A percentile compares a stretch with the other conserved stretches of the same genome.
Conservation (phyloP, 2,329 filamentous ascomycete species). For the Diaporthe sp. region DNA sequence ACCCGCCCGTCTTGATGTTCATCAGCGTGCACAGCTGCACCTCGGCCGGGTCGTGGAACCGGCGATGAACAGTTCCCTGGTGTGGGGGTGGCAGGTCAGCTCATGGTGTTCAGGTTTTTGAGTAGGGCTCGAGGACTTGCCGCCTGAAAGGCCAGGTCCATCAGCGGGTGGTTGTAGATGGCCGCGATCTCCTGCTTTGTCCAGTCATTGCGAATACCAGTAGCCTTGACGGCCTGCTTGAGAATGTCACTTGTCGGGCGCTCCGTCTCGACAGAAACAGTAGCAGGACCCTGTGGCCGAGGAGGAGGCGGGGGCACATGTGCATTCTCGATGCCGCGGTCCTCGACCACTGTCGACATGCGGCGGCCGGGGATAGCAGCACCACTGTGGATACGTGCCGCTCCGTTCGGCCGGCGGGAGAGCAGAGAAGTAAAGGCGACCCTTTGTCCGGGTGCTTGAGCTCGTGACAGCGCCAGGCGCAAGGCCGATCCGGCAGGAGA, state of each 20-base stretch:
- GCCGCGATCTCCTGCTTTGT: constrained; percentile 84
- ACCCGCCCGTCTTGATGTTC: constrained; percentile 97
- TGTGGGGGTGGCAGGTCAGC: constrained; percentile 33
- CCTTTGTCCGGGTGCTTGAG: not conserved
- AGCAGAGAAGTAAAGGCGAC: constrained; percentile 8
- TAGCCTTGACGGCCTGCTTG: constrained; percentile 70
- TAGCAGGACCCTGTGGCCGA: not conserved
- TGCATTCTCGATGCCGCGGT: constrained; percentile 10
- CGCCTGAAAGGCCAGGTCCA: constrained; percentile 82
- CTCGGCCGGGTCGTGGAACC: constrained; percentile 85
- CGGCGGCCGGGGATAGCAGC: not conserved
- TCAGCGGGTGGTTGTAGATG: constrained; percentile 85
- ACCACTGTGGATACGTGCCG: constrained; percentile 11
- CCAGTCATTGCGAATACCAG: constrained; percentile 79
- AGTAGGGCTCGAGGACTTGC: constrained; percentile 60
- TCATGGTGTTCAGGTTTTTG: constrained; percentile 10
- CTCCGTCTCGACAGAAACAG: not conserved
- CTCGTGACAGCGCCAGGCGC: constrained; percentile 21
- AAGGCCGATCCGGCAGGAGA: constrained; percentile 4
- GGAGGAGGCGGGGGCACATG: constrained; percentile 24
- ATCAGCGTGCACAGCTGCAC: constrained; percentile 95
- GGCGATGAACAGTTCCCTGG: constrained; percentile 82
- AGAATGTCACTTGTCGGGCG: constrained; percentile 49
- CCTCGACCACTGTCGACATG: constrained; percentile 24
- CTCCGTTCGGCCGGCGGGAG: constrained; percentile 19